Evolutionary conservation across 176 grass and related monocot species (phyloP).

Genomic region (Otatea glauca): DNA sequence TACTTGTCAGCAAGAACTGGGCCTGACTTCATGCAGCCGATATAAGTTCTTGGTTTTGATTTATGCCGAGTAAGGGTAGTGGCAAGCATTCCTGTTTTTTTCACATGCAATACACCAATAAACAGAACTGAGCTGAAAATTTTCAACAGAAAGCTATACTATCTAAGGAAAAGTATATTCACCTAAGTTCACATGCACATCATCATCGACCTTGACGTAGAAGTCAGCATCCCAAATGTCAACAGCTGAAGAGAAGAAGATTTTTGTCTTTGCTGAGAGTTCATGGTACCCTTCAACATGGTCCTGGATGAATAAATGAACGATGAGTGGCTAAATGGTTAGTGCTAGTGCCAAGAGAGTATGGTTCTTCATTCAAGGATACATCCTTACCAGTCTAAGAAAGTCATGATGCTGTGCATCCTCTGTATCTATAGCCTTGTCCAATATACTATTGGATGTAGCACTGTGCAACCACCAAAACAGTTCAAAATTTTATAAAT

Average conservation of each 20-base stretch:
- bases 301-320: slow-evolving; percentile 55
- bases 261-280: slow-evolving; percentile 96
- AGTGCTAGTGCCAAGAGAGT: slow-evolving; percentile 32
- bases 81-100: slow-evolving; percentile 79
- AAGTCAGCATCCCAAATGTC: slow-evolving; percentile 94
- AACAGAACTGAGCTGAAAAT: slow-evolving; percentile 9
- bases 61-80: slow-evolving; percentile 81
- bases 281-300: slow-evolving; percentile 98
- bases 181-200: slow-evolving; percentile 99
- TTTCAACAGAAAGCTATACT: slow-evolving; percentile 20
- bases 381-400: slow-evolving; percentile 75
- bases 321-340: not conserved
- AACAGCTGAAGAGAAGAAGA: slow-evolving; percentile 91
- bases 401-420: slow-evolving; percentile 86
- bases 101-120: slow-evolving; percentile 27
- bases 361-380: slow-evolving; percentile 4
- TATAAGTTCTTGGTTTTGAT: slow-evolving; percentile 94
- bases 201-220: slow-evolving; percentile 96
- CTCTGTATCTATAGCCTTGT: slow-evolving; percentile 90
- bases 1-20: slow-evolving; percentile 97
- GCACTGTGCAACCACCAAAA: slow-evolving; percentile 61
- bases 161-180: slow-evolving; percentile 39
- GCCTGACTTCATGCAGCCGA: slow-evolving; percentile 99
- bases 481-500: not conserved
- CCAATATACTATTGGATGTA: slow-evolving; percentile 92